Conservation (phyloP, 129 eudicot species). For the Logfia minima region DNA sequence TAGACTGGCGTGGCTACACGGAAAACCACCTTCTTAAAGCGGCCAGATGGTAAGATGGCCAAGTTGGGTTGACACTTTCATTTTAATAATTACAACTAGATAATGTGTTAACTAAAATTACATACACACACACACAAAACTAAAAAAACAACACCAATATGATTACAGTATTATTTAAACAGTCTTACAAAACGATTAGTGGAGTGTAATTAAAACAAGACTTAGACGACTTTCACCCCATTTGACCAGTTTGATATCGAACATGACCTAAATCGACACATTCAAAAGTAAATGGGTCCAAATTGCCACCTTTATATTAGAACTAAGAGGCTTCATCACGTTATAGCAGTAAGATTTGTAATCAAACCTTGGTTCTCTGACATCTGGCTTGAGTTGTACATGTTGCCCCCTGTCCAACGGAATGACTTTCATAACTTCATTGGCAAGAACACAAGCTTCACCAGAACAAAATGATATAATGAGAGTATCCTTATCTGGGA, state of each 20-base stretch:
- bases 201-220: not conserved
- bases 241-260: not conserved
- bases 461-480: slow-evolving; percentile 82
- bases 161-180: not conserved
- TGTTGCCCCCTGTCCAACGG: slow-evolving; percentile 95
- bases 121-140: not conserved
- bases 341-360: slow-evolving; percentile 8
- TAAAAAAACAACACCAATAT: not conserved
- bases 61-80: not conserved
- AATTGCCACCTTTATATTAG: not conserved
- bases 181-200: not conserved
- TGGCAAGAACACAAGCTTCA: slow-evolving; percentile 73
- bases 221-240: not conserved
- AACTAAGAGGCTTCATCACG: not conserved
- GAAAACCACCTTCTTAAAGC: slow-evolving; percentile 3
- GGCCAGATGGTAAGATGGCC: not conserved
- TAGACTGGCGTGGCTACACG: not conserved
- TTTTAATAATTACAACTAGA: not conserved
- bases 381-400: slow-evolving; percentile 73
- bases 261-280: not conserved
- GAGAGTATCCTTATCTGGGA: slow-evolving; percentile 70
- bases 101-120: not conserved
- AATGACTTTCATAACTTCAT: slow-evolving; percentile 91
- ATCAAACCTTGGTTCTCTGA: slow-evolving; percentile 86
- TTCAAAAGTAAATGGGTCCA: slow-evolving; percentile 5